phyloP scores from a whole-genome alignment of 371 early-diverging fungal species.

The Apophysomyces trapeziformis region DNA sequence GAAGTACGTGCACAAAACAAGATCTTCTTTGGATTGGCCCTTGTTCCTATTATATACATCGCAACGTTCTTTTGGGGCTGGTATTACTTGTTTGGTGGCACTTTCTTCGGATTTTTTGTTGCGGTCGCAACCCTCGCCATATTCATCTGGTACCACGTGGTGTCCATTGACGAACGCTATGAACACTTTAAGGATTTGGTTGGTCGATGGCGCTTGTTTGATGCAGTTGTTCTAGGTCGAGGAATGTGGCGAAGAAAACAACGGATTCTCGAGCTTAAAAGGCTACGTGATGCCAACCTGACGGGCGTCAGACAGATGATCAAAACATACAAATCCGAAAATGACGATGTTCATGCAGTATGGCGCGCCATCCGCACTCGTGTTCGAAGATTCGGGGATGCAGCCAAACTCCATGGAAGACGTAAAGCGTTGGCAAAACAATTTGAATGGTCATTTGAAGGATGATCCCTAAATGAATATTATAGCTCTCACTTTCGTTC shows the following conservation, averaged over 20 bases:
- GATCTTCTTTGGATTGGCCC: slow-evolving; percentile 45
- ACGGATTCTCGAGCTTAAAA: slow-evolving; percentile 44
- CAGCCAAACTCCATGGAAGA: slow-evolving; percentile 32
- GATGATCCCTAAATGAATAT: neutral
- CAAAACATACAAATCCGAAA: slow-evolving; percentile 32
- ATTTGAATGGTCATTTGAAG: slow-evolving; percentile 47
- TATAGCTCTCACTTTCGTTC: too few species aligned
- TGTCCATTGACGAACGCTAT: slow-evolving; percentile 53
- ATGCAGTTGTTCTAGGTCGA: slow-evolving; percentile 51
- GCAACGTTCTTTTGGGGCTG: slow-evolving; percentile 49
- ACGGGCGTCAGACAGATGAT: slow-evolving; percentile 34
- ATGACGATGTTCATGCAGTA: slow-evolving; percentile 40
- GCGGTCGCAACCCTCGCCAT: slow-evolving; percentile 41
- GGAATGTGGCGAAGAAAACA: slow-evolving; percentile 54
- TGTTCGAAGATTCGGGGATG: slow-evolving; percentile 36
- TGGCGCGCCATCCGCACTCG: slow-evolving; percentile 43
- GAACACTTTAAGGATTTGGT: slow-evolving; percentile 49
- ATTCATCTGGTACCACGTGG: slow-evolving; percentile 56
- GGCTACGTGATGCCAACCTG: slow-evolving; percentile 38
- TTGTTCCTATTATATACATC: slow-evolving; percentile 50
- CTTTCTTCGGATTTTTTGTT: slow-evolving; percentile 49
- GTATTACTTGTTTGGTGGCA: slow-evolving; percentile 42
- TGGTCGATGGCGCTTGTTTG: slow-evolving; percentile 57
- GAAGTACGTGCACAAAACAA: slow-evolving; percentile 64
- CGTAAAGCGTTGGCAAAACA: slow-evolving; percentile 42